Percentiles rank a stretch among this genome's conserved stretches.
Evolutionary conservation across 495 filamentous ascomycete genomes (phyloP).

Genomic region (Tetracladium setigerum): DNA sequence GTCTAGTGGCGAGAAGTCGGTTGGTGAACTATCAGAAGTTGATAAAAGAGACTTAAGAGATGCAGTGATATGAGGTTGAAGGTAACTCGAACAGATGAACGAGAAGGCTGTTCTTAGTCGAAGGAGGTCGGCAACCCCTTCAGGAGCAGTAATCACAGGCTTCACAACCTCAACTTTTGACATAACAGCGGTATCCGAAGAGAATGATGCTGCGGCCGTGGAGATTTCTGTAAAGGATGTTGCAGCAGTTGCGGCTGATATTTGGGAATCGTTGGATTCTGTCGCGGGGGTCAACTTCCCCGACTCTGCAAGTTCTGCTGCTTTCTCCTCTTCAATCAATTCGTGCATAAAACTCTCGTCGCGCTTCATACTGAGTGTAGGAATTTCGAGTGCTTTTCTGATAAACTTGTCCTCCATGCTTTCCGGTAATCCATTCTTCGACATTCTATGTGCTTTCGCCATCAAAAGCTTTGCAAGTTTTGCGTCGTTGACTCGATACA

Average conservation of each 20-base stretch:
- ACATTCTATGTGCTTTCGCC: slow-evolving; percentile 65
- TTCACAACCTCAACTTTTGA: background rate
- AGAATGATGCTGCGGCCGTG: slow-evolving; percentile 36
- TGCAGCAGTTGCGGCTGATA: slow-evolving; percentile 28
- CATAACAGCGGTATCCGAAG: slow-evolving; percentile 3
- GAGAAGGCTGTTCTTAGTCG: slow-evolving; percentile 65
- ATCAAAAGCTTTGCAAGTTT: slow-evolving; percentile 64
- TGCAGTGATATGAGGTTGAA: slow-evolving; percentile 44
- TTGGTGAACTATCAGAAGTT: slow-evolving; percentile 29
- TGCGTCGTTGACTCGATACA: slow-evolving; percentile 66
- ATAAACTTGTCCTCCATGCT: slow-evolving; percentile 88
- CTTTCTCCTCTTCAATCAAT: slow-evolving; percentile 23
- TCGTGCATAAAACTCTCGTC: slow-evolving; percentile 30
- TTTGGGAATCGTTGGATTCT: slow-evolving; percentile 31
- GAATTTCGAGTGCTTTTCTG: slow-evolving; percentile 62
- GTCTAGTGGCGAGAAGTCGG: slow-evolving; percentile 65
- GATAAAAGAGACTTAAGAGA: slow-evolving; percentile 41
- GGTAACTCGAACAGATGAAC: slow-evolving; percentile 71
- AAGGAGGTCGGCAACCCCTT: slow-evolving; percentile 52
- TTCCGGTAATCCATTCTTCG: slow-evolving; percentile 52
- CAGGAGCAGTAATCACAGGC: slow-evolving; percentile 39
- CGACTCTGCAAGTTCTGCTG: slow-evolving; percentile 26
- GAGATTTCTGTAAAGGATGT: slow-evolving; percentile 32
- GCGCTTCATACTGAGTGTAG: slow-evolving; percentile 55
- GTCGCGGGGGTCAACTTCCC: slow-evolving; percentile 19